phyloP scores from a whole-genome alignment of 768 basidiomycete genomes.

The Auricularia cornea region DNA sequence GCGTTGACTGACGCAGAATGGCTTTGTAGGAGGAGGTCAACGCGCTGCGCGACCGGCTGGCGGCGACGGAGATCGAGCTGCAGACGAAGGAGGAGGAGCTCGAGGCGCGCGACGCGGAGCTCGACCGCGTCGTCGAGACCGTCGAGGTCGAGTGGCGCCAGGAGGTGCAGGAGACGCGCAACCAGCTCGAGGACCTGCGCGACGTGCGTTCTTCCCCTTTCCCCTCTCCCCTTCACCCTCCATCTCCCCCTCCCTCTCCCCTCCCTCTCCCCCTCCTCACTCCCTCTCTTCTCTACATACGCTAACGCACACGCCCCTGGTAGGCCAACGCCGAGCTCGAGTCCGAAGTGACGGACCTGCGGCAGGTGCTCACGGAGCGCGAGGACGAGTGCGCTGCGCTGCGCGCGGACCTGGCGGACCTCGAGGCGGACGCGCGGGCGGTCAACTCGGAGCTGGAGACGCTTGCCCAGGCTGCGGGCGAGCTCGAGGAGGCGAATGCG shows the following conservation, averaged over 20 bases:
- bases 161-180: constrained; percentile 74
- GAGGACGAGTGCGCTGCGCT: constrained; percentile 73
- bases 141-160: constrained; percentile 84
- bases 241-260: too few species aligned
- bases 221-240: too few species aligned
- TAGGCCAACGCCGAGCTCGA: neutral
- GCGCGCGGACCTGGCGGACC: constrained; percentile 62
- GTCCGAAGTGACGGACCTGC: constrained; percentile 7
- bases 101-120: constrained; percentile 69
- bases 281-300: neutral
- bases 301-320: neutral
- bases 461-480: constrained; percentile 75
- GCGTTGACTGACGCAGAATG: neutral
- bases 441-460: constrained; percentile 54
- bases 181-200: constrained; percentile 69
- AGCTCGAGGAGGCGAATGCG: constrained; percentile 61
- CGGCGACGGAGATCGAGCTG: constrained; percentile 72
- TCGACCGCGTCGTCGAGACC: constrained; percentile 58
- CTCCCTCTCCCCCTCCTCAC: neutral
- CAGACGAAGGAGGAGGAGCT: constrained; percentile 84
- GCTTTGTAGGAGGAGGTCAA: constrained; percentile 49
- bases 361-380: constrained; percentile 42
- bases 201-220: constrained; percentile 40
- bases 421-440: constrained; percentile 38
- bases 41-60: constrained; percentile 63